These are phyloP conservation scores for Mucor indicus DNA, from an alignment of 371 early-diverging fungal species.

Conservation along the genomic window DNA sequence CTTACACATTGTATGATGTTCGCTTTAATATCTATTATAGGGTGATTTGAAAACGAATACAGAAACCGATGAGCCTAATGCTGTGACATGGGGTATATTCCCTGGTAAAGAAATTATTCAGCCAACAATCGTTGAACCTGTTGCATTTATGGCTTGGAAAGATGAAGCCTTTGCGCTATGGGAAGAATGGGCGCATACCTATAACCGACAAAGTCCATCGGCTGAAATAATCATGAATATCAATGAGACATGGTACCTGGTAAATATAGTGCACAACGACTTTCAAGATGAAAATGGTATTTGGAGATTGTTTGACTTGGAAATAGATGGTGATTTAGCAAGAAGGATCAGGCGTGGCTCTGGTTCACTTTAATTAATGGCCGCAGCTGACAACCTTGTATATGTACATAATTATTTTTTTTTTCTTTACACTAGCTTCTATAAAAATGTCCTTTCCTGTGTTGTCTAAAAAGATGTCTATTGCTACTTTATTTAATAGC, in stretches of 20 bases:
- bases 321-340: conserved; percentile 39
- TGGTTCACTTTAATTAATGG: conserved; percentile 17
- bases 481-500: too few relatives aligned
- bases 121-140: conserved; percentile 92
- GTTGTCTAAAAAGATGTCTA: too few relatives aligned
- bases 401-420: too few relatives aligned
- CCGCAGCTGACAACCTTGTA: too few relatives aligned
- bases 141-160: conserved; percentile 94
- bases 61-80: conserved; percentile 84
- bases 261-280: conserved; percentile 95
- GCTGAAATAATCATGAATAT: conserved; percentile 65
- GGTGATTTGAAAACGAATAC: conserved; percentile 89
- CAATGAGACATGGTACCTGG: conserved; percentile 80
- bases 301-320: conserved; percentile 69
- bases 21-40: conserved; percentile 6
- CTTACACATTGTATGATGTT: too few relatives aligned
- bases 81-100: conserved; percentile 98
- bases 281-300: conserved; percentile 74
- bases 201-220: conserved; percentile 59
- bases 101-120: conserved; percentile 97
- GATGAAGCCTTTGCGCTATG: conserved; percentile 96
- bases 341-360: conserved; percentile 27
- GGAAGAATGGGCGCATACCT: conserved; percentile 86
- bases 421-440: too few relatives aligned
- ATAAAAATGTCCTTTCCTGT: too few relatives aligned